Base-by-base conservation (phyloP, 345 rosid species). In the Hypericum perforatum region DNA sequence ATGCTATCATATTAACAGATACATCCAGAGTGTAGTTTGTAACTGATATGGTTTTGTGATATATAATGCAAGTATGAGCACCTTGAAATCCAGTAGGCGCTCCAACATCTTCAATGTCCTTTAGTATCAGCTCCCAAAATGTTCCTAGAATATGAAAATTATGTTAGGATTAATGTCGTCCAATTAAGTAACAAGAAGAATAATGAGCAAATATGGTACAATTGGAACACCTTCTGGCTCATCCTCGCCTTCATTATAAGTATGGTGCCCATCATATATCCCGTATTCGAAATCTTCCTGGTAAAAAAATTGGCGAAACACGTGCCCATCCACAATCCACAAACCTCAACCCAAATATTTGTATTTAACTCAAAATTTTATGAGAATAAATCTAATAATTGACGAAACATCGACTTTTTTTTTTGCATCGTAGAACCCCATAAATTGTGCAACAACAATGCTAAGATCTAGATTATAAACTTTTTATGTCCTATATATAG, bases 1-100 rank as follows among this genome's bases (percentile, higher is more conserved):
- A 1, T 4, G 32, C 32, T 22, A 22, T 22, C 32, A 22, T 22
- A 22, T 22, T 22, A 1, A 22, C 32, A 4, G 4, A 22, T 22
- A 22, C n/a, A n/a, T n/a, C n/a, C n/a, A n/a, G n/a, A 5, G 6
- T 9, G 15, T 14, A 5, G 22, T 49, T 43, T 7, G 12, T 22
- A 22, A 22, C 14, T 45, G 36, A 29, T 45, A 5, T 12, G 14
- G 57, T 39, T 5, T 16, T 41, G n/a, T 14, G 46, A 42, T 7
- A 5, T 43, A 53, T 50, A 51, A 11, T 16, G 47, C 3, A 15
- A 59, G 11, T 29, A 11, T 2, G 15, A 12, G 6, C 61, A 79
- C 97, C 90, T 64, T 86, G 97, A 72, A 90, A 86, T 9, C 89
- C 95, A 3, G 84, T 61, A 9, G 96, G 91, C 13, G 91, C 76